These are phyloP conservation scores for Sphagnum tenellum DNA, from an alignment of 225 moss, liverwort and hornwort species.

Conservation along the genomic window DNA sequence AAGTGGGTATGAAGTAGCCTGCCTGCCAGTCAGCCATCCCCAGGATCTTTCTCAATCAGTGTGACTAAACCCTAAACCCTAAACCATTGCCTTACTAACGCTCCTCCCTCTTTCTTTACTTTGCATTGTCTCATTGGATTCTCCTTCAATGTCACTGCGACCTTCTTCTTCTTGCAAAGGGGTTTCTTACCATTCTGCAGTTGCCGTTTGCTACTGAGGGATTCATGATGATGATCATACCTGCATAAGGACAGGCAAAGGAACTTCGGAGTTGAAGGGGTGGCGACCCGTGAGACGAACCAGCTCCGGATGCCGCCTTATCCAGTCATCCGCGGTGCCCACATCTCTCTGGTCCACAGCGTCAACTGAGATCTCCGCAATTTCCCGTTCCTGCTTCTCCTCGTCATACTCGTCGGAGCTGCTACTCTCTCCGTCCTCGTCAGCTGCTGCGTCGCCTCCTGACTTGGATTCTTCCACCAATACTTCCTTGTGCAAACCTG, in stretches of 20 bases:
- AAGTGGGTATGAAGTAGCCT: conserved; percentile 70
- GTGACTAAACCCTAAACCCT: no score
- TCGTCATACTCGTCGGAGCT: conserved; percentile 13
- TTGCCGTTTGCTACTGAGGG: no score
- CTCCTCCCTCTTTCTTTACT: no score
- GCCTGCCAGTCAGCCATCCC: conserved; percentile 9
- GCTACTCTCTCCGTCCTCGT: conserved; percentile 23
- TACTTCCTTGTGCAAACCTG: neutral
- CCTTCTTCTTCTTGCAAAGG: no score
- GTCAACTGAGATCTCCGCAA: conserved; percentile 6
- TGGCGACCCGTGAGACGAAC: conserved; percentile 93
- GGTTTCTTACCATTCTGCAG: no score
- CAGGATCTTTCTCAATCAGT: no score
- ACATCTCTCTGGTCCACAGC: conserved; percentile 65
- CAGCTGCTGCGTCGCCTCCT: conserved; percentile 14
- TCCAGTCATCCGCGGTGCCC: conserved; percentile 86
- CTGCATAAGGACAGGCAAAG: conserved; percentile 55
- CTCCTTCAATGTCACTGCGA: no score
- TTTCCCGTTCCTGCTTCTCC: conserved; percentile 31
- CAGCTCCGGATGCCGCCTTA: conserved; percentile 71
- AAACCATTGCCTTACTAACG: no score
- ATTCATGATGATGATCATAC: conserved; percentile 6
- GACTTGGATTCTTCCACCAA: neutral
- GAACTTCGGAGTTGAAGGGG: conserved; percentile 88
- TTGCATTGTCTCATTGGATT: no score